Conservation (phyloP, 2,329 filamentous ascomycete genomes). For the Chrysoporthe austroafricana region DNA sequence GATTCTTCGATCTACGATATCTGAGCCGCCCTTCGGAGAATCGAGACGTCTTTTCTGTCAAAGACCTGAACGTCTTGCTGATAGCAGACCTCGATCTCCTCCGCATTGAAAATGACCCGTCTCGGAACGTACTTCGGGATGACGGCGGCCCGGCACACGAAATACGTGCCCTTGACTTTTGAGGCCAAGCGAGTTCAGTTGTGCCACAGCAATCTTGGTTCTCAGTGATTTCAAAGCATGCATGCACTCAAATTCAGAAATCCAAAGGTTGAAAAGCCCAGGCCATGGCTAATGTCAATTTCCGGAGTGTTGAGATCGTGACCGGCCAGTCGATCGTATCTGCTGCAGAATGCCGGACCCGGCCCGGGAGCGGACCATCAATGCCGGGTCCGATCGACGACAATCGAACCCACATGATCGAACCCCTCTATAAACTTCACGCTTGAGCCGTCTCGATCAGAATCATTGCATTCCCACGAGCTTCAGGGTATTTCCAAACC, state of each 20-base stretch:
- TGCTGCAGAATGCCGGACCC: conserved; percentile 1
- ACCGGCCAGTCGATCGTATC: neutral
- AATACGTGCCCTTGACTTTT: neutral
- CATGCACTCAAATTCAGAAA: neutral
- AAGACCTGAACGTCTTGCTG: too few relatives aligned
- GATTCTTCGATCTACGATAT: too few relatives aligned
- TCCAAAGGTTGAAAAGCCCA: neutral
- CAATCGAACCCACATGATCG: neutral
- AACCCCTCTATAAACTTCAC: neutral
- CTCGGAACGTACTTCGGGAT: neutral
- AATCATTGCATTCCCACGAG: too few relatives aligned
- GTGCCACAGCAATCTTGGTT: neutral
- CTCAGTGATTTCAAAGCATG: neutral
- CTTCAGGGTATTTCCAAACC: too few relatives aligned
- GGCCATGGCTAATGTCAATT: neutral
- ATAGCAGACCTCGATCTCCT: too few relatives aligned
- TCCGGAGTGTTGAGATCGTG: neutral
- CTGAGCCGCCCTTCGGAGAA: too few relatives aligned
- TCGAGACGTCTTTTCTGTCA: too few relatives aligned
- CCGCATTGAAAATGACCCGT: too few relatives aligned
- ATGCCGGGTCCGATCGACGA: neutral
- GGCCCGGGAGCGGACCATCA: conserved; percentile 5
- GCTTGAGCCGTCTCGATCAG: neutral
- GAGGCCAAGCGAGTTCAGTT: neutral
- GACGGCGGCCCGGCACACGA: neutral